Conservation (phyloP, 1,139 yeast species). For the Nakaseomyces delphensis region DNA sequence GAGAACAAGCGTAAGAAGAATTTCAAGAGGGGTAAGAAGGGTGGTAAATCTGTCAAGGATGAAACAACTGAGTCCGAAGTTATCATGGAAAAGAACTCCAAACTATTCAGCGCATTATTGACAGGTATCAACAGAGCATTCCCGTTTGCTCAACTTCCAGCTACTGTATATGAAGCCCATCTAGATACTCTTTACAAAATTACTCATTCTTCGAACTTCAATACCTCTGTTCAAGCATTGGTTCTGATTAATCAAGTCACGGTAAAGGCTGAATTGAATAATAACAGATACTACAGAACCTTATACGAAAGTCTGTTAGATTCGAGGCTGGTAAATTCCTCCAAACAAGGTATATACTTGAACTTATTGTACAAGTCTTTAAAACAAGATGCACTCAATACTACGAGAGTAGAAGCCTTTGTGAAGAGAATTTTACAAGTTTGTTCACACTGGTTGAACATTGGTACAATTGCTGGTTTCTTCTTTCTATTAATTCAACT, state of each 20-base stretch:
- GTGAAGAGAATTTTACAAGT: conserved; percentile 85
- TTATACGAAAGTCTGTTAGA: conserved; percentile 85
- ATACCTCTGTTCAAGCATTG: conserved; percentile 88
- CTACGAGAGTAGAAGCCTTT: conserved; percentile 72
- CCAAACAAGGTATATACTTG: conserved; percentile 83
- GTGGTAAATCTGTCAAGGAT: conserved; percentile 68
- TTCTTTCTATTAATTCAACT: conserved; percentile 66
- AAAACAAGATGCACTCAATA: conserved; percentile 54
- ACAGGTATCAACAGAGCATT: conserved; percentile 96
- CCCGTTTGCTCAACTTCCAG: conserved; percentile 78
- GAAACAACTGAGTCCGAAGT: conserved; percentile 62
- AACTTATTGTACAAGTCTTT: conserved; percentile 78
- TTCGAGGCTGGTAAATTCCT: conserved; percentile 69
- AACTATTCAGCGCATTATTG: conserved; percentile 79
- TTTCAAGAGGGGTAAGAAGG: conserved; percentile 57
- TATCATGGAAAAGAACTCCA: conserved; percentile 75
- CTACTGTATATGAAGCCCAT: conserved; percentile 65
- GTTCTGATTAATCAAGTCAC: conserved; percentile 74
- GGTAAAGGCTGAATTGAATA: conserved; percentile 44
- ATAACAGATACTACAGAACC: conserved; percentile 79
- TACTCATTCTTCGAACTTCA: conserved; percentile 90
- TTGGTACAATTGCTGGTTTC: conserved; percentile 90
- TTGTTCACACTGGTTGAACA: conserved; percentile 74
- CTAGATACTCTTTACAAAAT: conserved; percentile 78
- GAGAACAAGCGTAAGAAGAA: conserved; percentile 46